Percentiles rank a stretch among this genome's conserved stretches.
phyloP scores from a whole-genome alignment of 305 asterid genomes.

The Stenogyne calaminthoides region DNA sequence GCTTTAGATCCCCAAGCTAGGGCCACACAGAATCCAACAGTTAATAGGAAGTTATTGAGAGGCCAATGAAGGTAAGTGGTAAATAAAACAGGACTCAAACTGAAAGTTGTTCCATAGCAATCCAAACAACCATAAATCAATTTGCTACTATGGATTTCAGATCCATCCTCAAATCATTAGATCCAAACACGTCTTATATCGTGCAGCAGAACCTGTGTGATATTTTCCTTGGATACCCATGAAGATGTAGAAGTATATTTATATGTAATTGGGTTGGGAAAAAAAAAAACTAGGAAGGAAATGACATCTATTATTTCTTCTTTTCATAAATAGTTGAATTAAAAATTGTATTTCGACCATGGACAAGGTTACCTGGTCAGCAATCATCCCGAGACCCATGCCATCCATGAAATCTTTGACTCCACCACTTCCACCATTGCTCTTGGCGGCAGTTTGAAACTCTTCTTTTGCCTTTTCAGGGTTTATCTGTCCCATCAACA shows the following conservation, averaged over 20 bases:
- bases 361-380: conserved; percentile 74
- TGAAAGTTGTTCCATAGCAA: neutral
- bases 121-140: neutral
- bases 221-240: neutral
- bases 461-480: conserved; percentile 97
- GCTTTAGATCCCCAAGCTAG: conserved; percentile 95
- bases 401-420: conserved; percentile 99
- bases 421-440: conserved; percentile 83
- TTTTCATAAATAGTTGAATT: neutral
- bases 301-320: neutral
- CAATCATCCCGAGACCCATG: conserved; percentile 93
- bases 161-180: neutral
- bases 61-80: conserved; percentile 18
- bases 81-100: neutral
- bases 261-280: neutral
- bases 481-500: conserved; percentile 65
- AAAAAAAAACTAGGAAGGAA: neutral
- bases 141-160: neutral
- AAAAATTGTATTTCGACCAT: neutral
- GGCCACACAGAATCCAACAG: conserved; percentile 29
- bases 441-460: conserved; percentile 65
- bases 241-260: neutral
- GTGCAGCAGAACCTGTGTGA: neutral
- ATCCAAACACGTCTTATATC: neutral
- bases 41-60: conserved; percentile 10